Conservation (phyloP, 345 rosid species). For the Litchi chinensis region DNA sequence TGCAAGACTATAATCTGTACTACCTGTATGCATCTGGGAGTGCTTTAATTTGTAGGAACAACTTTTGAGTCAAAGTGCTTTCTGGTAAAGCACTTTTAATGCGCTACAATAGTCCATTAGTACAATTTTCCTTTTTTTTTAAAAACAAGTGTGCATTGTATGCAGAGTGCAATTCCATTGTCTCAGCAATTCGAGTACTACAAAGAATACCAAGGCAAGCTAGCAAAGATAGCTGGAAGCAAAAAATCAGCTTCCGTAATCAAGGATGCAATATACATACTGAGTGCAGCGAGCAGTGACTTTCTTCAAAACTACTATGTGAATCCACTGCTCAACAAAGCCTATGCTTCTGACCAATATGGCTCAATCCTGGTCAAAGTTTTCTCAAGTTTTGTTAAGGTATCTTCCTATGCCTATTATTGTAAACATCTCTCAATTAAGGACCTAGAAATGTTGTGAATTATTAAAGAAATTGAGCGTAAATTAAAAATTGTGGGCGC, state of each 20-base stretch:
- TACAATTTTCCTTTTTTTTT: neutral
- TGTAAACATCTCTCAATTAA: neutral
- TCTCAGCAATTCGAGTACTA: constrained; percentile 69
- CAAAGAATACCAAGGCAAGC: constrained; percentile 77
- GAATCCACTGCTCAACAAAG: constrained; percentile 64
- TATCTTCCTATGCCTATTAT: neutral
- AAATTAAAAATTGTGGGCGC: neutral
- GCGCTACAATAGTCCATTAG: no score
- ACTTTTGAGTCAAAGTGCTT: neutral
- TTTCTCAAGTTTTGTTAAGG: constrained; percentile 70
- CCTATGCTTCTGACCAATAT: constrained; percentile 68
- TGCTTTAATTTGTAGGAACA: neutral
- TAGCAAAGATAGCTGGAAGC: constrained; percentile 65
- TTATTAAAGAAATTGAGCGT: neutral
- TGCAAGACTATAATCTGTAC: constrained; percentile 27
- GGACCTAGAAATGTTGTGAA: neutral
- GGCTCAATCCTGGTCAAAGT: constrained; percentile 53
- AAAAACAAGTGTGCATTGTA: neutral
- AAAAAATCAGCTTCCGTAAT: constrained; percentile 57
- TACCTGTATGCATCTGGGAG: no score
- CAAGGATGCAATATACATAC: constrained; percentile 56
- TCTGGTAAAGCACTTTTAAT: neutral
- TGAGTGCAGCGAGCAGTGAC: constrained; percentile 91
- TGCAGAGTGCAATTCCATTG: constrained; percentile 86
- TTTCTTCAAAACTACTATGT: constrained; percentile 83